phyloP scores from a whole-genome alignment of 345 rosid species.

The Atalantia buxifolia region DNA sequence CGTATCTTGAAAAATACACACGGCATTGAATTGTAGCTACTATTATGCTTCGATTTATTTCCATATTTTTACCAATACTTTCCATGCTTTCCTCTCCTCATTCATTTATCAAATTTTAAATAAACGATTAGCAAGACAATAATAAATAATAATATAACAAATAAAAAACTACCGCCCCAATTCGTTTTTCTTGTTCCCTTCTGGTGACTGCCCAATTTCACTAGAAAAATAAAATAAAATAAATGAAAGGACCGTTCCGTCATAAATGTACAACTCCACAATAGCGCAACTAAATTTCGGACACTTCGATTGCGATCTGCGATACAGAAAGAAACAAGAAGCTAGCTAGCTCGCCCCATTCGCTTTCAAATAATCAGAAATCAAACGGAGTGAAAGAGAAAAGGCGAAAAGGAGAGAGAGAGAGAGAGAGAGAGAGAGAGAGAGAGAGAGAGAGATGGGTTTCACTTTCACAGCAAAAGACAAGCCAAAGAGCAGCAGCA shows the following conservation, averaged over 20 bases:
- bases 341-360: neutral
- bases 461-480: slow-evolving; percentile 14
- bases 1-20: neutral
- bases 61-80: neutral
- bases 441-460: slow-evolving; percentile 10
- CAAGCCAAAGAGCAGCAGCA: neutral
- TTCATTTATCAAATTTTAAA: neutral
- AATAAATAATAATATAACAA: too few relatives aligned
- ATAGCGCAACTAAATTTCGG: neutral
- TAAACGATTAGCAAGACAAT: too few relatives aligned
- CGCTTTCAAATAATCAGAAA: neutral
- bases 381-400: neutral
- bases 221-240: neutral
- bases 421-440: neutral
- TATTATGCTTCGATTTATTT: neutral
- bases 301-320: too few relatives aligned
- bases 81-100: neutral
- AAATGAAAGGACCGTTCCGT: neutral
- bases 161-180: too few relatives aligned
- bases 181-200: neutral
- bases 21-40: neutral
- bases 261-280: neutral
- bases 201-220: neutral
- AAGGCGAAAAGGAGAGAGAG: neutral
- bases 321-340: neutral